Evolutionary conservation across 2,329 filamentous ascomycete species (phyloP).

Genomic region (Ascochyta koolunga): DNA sequence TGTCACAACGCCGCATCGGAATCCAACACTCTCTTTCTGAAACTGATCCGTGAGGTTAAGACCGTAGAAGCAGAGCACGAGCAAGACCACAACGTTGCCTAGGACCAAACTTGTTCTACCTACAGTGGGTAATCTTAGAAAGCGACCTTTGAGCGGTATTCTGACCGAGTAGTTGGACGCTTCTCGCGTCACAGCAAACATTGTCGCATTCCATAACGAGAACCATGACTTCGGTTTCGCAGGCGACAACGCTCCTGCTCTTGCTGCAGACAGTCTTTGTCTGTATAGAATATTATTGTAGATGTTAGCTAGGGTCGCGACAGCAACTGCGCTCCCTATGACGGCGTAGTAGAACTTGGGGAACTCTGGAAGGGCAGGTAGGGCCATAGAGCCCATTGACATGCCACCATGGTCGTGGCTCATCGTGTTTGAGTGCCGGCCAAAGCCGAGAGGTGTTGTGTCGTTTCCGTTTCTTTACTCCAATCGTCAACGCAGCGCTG

Average conservation of each 20-base stretch:
- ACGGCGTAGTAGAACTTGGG: slow-evolving; percentile 62
- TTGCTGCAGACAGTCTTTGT: slow-evolving; percentile 58
- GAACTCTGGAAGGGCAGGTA: slow-evolving; percentile 55
- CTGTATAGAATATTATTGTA: slow-evolving; percentile 56
- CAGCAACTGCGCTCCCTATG: slow-evolving; percentile 53
- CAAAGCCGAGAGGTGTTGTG: slow-evolving; percentile 12
- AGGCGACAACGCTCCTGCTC: slow-evolving; percentile 49
- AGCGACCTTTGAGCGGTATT: slow-evolving; percentile 42
- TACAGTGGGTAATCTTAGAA: slow-evolving; percentile 49
- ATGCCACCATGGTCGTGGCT: slow-evolving; percentile 24
- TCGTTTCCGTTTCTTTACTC: slow-evolving; percentile 7
- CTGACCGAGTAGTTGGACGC: slow-evolving; percentile 55
- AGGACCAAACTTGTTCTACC: slow-evolving; percentile 50
- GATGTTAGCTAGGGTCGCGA: slow-evolving; percentile 53
- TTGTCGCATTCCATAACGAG: slow-evolving; percentile 57
- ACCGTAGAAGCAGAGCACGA: slow-evolving; percentile 63
- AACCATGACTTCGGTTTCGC: slow-evolving; percentile 61
- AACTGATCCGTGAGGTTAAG: slow-evolving; percentile 57
- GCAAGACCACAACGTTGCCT: slow-evolving; percentile 57
- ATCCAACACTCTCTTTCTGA: slow-evolving; percentile 63
- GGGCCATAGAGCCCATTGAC: slow-evolving; percentile 45
- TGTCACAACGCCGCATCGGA: slow-evolving; percentile 60
- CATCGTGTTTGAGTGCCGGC: slow-evolving; percentile 26
- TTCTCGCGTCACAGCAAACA: slow-evolving; percentile 62
- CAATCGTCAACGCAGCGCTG: slow-evolving; percentile 6